Evolutionary conservation across 2,329 filamentous ascomycete genomes (phyloP).

Genomic region (Paecilomyces formosus): DNA sequence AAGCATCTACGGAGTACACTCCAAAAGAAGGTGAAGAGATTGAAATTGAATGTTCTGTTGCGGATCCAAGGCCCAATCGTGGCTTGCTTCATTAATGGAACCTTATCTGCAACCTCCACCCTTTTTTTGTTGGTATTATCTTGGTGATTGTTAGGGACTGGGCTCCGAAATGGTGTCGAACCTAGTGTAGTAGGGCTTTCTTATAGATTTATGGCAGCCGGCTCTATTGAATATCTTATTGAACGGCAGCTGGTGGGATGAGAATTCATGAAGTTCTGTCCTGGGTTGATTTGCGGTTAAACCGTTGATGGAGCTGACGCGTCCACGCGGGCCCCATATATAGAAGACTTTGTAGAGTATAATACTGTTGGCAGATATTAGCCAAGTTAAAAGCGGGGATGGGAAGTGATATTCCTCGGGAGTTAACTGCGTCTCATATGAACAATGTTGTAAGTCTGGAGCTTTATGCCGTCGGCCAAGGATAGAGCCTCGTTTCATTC

Average conservation of each 20-base stretch:
- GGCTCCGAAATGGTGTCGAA: not conserved
- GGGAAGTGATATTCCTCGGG: not conserved
- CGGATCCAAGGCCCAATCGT: not conserved
- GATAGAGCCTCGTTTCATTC: not conserved
- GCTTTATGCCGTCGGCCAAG: not conserved
- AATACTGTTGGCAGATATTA: not conserved
- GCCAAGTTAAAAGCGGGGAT: not conserved
- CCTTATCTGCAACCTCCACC: not conserved
- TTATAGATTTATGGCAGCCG: too few species aligned
- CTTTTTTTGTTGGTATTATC: not conserved
- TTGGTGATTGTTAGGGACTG: not conserved
- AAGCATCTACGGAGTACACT: not conserved
- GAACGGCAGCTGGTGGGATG: not conserved
- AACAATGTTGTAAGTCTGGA: not conserved
- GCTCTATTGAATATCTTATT: too few species aligned
- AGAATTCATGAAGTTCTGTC: not conserved
- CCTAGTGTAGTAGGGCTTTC: too few species aligned
- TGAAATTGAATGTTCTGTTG: not conserved
- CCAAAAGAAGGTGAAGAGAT: not conserved
- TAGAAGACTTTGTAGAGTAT: not conserved
- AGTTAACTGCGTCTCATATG: not conserved
- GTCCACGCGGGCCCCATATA: not conserved
- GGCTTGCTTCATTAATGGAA: not conserved
- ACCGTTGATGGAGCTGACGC: not conserved
- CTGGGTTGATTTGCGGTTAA: not conserved